Base-by-base conservation (phyloP, 768 basidiomycete genomes). In the Chalciporus pseudorubinellus region DNA sequence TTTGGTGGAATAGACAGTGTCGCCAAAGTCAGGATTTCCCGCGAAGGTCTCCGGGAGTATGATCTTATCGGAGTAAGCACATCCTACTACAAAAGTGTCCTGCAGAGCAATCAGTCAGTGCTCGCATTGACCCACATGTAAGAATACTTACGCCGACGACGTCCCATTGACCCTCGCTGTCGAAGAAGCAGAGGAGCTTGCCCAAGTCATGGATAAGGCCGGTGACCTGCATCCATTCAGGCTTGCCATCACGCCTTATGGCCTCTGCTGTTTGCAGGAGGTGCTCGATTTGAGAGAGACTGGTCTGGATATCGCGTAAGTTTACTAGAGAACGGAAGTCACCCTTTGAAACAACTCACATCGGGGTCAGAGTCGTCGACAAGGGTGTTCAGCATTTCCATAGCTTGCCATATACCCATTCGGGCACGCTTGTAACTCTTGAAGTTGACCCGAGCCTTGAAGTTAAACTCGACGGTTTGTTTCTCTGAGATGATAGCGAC, bases 331-430 rank as follows among this genome's bases (percentile, higher is more conserved):
- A 31, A 31, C 13, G 13, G 2, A 31, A 31, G 29, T 1, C 29
- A 31, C 10, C 6, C 24, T 26, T 11, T 6, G 11, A 38, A 22
- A 14, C 18, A 6, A 40, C 64, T 16, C 51, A 89, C 89, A 62
- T 92, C 93, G 47, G 93, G 93, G 69, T 95, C 93, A 8, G 89
- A 92, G 56, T 94, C 91, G 66, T 95, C 91, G 50, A 94, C 79
- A 39, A 95, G 77, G 1, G 88, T 92, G 63, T 93, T 84, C 42
- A 95, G 82, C 77, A 83, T 82, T 60, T 92, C 89, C 70, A 92
- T 92, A 10, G 89, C 89, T 58, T 89, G 81, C 89, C 89, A 92
- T 36, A 92, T 71, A 58, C 86, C 74, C 91, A 93, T 92, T n/a
- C 82, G 77, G 3, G 82, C 87, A 22, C 86, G 81, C 46, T 72